These are phyloP conservation scores for Ophioceras dolichostomum DNA, from an alignment of 2,329 filamentous ascomycete genomes.

Conservation along the genomic window DNA sequence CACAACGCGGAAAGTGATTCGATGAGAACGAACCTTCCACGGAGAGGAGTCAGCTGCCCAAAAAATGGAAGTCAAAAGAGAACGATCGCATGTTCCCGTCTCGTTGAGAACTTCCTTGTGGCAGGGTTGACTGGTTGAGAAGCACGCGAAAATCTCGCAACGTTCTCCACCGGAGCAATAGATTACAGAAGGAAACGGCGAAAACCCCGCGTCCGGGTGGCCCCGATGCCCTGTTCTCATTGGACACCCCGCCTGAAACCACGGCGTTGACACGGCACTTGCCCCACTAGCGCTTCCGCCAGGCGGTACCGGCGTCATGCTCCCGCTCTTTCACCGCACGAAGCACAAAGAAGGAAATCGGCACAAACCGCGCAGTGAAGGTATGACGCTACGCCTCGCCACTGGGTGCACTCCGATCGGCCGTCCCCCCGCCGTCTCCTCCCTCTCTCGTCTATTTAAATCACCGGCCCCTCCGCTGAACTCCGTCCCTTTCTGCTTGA, in stretches of 20 bases:
- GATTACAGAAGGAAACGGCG: background rate
- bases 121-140: background rate
- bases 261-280: no score
- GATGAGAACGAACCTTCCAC: no score
- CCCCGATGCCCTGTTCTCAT: background rate
- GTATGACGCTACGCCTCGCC: background rate
- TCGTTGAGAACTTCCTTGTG: no score
- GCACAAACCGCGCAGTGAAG: conserved; percentile 2
- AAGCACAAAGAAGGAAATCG: no score
- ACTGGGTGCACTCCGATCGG: background rate
- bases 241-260: background rate
- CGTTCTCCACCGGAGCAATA: background rate
- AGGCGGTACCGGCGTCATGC: background rate
- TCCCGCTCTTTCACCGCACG: background rate
- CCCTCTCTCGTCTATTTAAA: background rate
- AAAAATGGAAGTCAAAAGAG: no score
- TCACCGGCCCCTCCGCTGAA: background rate
- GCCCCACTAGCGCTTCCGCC: background rate
- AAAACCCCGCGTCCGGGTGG: background rate
- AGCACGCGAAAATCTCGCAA: conserved; percentile 1
- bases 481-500: no score
- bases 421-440: background rate
- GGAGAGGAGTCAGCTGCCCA: no score
- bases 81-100: no score
- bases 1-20: no score